Evolutionary conservation across 2,329 filamentous ascomycete species (phyloP).

Genomic region (Xylaria sp.): DNA sequence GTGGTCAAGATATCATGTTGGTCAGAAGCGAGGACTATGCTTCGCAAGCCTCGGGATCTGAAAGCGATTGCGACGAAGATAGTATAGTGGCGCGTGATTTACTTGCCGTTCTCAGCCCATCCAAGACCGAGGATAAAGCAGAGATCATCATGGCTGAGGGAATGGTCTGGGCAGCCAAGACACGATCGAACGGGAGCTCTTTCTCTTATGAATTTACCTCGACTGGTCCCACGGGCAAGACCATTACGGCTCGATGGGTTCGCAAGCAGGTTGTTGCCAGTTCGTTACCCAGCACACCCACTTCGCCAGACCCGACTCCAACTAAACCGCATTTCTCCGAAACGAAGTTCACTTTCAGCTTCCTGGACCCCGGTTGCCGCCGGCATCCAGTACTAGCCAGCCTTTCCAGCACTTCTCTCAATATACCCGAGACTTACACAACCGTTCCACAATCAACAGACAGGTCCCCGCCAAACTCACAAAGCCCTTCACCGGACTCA

Average conservation of each 20-base stretch:
- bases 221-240: conserved; percentile 67
- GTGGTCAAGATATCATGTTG: conserved; percentile 76
- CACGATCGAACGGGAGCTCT: conserved; percentile 59
- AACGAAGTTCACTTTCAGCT: conserved; percentile 78
- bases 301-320: conserved; percentile 40
- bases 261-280: conserved; percentile 55
- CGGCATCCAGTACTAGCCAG: conserved; percentile 80
- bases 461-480: conserved; percentile 60
- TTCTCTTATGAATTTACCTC: conserved; percentile 72
- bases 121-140: conserved; percentile 64
- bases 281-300: conserved; percentile 44
- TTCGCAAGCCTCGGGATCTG: conserved; percentile 50
- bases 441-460: conserved; percentile 63
- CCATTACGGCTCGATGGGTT: conserved; percentile 76
- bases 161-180: conserved; percentile 66
- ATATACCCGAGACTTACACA: conserved; percentile 76
- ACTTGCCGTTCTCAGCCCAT: conserved; percentile 75
- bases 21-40: conserved; percentile 76
- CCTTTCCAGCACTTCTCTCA: conserved; percentile 71
- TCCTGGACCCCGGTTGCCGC: conserved; percentile 74
- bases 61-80: conserved; percentile 57
- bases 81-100: conserved; percentile 59
- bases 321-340: conserved; percentile 52
- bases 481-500: conserved; percentile 43
- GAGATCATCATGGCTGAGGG: conserved; percentile 76